Base-by-base conservation (phyloP, 2,329 filamentous ascomycete species). In the Fusarium scirpi region DNA sequence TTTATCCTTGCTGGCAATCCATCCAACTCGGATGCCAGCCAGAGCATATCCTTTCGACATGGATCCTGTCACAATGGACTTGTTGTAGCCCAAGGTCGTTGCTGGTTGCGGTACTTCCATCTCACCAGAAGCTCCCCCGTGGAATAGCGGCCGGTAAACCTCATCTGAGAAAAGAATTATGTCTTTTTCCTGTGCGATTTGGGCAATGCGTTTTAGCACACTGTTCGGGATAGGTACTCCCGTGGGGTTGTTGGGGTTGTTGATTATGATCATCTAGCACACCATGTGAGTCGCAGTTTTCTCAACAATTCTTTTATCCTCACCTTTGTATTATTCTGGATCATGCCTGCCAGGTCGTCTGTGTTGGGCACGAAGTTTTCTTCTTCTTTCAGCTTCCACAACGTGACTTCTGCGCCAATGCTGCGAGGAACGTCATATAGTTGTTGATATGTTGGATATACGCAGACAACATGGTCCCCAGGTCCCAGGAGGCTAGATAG, bases 381-480 rank as follows among this genome's bases (percentile, higher is more conserved):
- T 24, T 89, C 83, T 41, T 87, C 84, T 51, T 85, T 86, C 11
- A 93, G 84, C 76, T 87, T 89, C 94, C 94, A 97, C 13, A 95
- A 78, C 44, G 90, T 89, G 18, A 97, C 91, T 62, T 93, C 88
- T 2, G 92, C 93, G 0, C 94, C 93, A 8, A 97, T 81, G 40
- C 89, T 91, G 70, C 85, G 84, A 0, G 94, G 93, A 1, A 97
- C 87, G 12, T 89, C 84, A 76, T 95, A 96, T 3, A 97, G 85
- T 74, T 96, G 93, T 78, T 96, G 92, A 75, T 96, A 97, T 1
- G 93, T 95, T 15, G 94, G 94, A 77, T 94, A 93, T 62, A 96
- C 92, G 75, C 92, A 96, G 62, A 97, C 87, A 48, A 95, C 91
- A 84, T 97, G 94, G 76, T 97, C 93, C 1, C 90, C 92, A 0